Base-by-base conservation (phyloP, 1,284 basidiomycete genomes). In the Mycena sp. region DNA sequence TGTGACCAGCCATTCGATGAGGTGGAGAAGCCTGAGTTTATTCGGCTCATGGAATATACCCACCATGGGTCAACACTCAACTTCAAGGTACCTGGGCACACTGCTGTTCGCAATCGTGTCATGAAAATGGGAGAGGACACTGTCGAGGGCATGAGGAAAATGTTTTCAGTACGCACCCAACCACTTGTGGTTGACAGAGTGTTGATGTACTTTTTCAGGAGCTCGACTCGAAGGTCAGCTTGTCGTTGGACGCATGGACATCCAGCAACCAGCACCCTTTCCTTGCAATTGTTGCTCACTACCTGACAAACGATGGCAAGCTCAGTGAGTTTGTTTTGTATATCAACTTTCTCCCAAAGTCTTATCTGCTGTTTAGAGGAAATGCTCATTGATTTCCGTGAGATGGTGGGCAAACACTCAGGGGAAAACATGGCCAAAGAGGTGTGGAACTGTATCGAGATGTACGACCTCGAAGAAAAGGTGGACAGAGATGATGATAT, bases 341-440 rank as follows among this genome's bases (percentile, higher is more conserved):
- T n/a, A n/a, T n/a, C n/a, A n/a, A 28, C 29, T 21, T 25, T 54
- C 25, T 41, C 9, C 16, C 43, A 16, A 21, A 44, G 19, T 32
- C 52, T 30, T 30, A 54, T 54, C 28, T 16, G 26, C 30, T 40
- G 17, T 41, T 37, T 44, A 75, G 72, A 77, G 40, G 76, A 76
- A 35, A 51, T 74, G 3, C 54, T 77, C 6, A 75, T n/a, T n/a
- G n/a, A n/a, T n/a, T n/a, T n/a, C n/a, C n/a, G n/a, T n/a, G n/a
- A n/a, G n/a, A n/a, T n/a, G n/a, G n/a, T n/a, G n/a, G n/a, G n/a
- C n/a, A n/a, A n/a, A n/a, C n/a, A n/a, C n/a, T n/a, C n/a, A n/a
- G n/a, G n/a, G n/a, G n/a, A n/a, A n/a, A n/a, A n/a, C n/a, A n/a
- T n/a, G n/a, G n/a, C n/a, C n/a, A n/a, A n/a, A n/a, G n/a, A n/a